Conservation (phyloP, 768 basidiomycete genomes). For the Suillus lakei region DNA sequence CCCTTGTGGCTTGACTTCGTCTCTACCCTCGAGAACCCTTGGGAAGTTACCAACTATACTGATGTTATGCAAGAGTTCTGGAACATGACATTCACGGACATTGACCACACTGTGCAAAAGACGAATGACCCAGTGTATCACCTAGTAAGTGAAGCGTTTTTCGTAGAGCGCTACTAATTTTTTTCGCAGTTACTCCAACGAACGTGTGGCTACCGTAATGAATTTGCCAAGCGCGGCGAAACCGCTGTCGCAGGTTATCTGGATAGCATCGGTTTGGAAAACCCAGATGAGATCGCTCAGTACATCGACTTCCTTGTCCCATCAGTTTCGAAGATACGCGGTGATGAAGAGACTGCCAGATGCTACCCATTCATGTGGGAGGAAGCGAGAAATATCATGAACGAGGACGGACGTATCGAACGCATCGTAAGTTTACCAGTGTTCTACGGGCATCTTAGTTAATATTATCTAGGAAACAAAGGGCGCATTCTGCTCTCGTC, state of each 20-base stretch:
- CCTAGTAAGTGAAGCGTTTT: not conserved
- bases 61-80: not conserved
- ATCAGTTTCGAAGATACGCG: not conserved
- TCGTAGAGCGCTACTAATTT: not conserved
- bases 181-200: not conserved
- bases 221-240: not conserved
- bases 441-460: not conserved
- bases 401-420: not conserved
- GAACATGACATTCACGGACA: not conserved
- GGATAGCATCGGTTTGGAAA: not conserved
- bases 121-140: not conserved
- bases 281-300: not conserved
- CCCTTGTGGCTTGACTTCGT: not conserved
- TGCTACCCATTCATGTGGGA: conserved; percentile 1
- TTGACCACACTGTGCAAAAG: not conserved
- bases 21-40: not conserved
- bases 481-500: not conserved
- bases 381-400: not conserved
- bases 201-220: not conserved
- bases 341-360: not conserved
- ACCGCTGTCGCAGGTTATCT: not conserved
- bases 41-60: not conserved
- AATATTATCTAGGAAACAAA: not conserved
- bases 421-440: not conserved
- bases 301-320: not conserved